Evolutionary conservation across 1,284 basidiomycete species (phyloP).

Genomic region (Papiliotrema terrestris): DNA sequence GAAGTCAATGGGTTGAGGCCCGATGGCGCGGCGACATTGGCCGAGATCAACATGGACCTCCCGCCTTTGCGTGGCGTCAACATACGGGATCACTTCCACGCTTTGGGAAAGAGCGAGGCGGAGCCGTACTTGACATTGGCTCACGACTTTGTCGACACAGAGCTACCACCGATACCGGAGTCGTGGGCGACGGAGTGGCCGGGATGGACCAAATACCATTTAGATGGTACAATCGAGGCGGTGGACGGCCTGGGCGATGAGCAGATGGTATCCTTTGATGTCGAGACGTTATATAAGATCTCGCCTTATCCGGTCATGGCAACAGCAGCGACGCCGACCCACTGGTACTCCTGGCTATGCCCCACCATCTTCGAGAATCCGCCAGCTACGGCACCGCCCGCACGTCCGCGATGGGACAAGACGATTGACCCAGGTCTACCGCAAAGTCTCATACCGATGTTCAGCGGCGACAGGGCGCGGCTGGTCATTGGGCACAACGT

Average conservation of each 20-base stretch:
- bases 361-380: constrained; percentile 73
- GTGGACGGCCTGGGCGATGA: constrained; percentile 58
- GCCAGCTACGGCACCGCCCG: constrained; percentile 10
- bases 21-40: constrained; percentile 71
- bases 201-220: constrained; percentile 87
- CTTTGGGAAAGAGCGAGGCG: constrained; percentile 66
- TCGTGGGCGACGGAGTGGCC: constrained; percentile 67
- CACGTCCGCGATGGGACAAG: constrained; percentile 30
- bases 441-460: constrained; percentile 42
- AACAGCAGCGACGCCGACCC: constrained; percentile 73
- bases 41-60: constrained; percentile 73
- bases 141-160: constrained; percentile 57
- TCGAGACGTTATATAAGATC: constrained; percentile 85
- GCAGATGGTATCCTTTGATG: constrained; percentile 77
- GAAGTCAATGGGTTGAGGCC: constrained; percentile 73
- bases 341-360: constrained; percentile 96
- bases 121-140: constrained; percentile 81
- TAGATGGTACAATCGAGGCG: constrained; percentile 30
- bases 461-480: constrained; percentile 49
- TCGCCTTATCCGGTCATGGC: constrained; percentile 85
- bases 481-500: constrained; percentile 92
- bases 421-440: constrained; percentile 20
- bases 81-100: constrained; percentile 85
- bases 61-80: constrained; percentile 78
- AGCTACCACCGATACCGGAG: constrained; percentile 62